Evolutionary conservation across 2,329 filamentous ascomycete species (phyloP), one percentile per base, ranked within the genome.

Genomic region (Pestalotiopsis sp.): DNA sequence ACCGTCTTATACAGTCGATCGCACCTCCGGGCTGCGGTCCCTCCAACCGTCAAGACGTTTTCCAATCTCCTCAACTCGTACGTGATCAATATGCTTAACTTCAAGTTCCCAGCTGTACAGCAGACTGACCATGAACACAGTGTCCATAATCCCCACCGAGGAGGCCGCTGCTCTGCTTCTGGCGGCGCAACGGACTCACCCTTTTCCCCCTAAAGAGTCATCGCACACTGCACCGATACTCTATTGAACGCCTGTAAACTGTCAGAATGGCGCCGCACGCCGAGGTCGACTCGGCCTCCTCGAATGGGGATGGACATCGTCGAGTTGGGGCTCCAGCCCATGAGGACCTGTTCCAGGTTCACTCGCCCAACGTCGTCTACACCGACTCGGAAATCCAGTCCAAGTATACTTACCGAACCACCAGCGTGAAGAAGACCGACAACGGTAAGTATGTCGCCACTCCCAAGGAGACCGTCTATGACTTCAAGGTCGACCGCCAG

Each of bases 31-130:
- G 84, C 81, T 77, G 86, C 89, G 89, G 84, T 92, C 90, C 83
- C 81, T 73, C 71, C 78, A 81, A 81, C 82, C 91, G 91, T 88
- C 93, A 97, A 93, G 85, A 97, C 94, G 94, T 98, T 97, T 91
- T 95, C 94, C 87, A 98, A 97, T 85, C 92, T 97, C 77, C 91
- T 98, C 76, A 96, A 96, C 89, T 97, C 94, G 94, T 97, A 88
- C 81, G 94, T 84, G 52, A 13, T 39, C 9, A 20, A 17, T 11
- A 14, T 26, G 20, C 20, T 3, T 7, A 10, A 58, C 24, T 30
- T 39, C 67, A 39, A 26, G 9, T 52, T 17, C 22, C 26, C 17
- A 22, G 17, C 61, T 39, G 20, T 58, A 5, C 66, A 20, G 44
- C 66, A 59, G 58, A 57, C 48, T 63, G 70, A 68, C 71, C 73